Evolutionary conservation across 2,329 filamentous ascomycete species (phyloP), one percentile per base, ranked within the genome.

Genomic region (Epichloe gansuensis): DNA sequence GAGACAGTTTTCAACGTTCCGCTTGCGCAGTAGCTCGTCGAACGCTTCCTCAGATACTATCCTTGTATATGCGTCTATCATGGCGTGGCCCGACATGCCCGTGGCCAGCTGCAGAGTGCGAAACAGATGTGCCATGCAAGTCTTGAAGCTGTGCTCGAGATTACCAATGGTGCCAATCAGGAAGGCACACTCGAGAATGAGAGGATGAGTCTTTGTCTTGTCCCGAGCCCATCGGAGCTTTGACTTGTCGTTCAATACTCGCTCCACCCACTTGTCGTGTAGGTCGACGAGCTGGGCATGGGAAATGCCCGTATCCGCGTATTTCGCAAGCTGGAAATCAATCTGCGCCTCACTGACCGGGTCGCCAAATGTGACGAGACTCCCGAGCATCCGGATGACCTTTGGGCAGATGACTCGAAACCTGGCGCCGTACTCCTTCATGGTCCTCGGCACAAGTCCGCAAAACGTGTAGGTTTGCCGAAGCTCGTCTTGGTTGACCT

Each of bases 361-460:
- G 34, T 44, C 21, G n/a, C 11, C 8, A 21, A 58, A 60, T 4
- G 34, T 42, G 15, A 63, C 31, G 23, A 60, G 17, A 41, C 52
- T 56, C 11, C 51, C 43, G 17, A 64, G 3, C 2, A 58, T 47
- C 15, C 46, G 42, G 8, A 59, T 12, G 25, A 61, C 55, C 5
- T 55, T 49, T 13, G 44, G 41, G 8, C 50, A 21, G 13, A 60
- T 25, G 2, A 36, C 3, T 8, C 51, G 23, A 15, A 64, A 47
- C 5, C 62, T 55, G 7, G 34, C 35, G 1, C 48, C 7, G 51
- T 63, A 57, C 42, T 62, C 56, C 11, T 25, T 23, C 12, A 46
- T 15, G 2, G 50, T 51, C 6, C 62, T 55, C 5, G 61, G 61
- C 4, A 63, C 58, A 13, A 59, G 54, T 11, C 61, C 59, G 35